These are phyloP conservation scores for Amaranthus hypochondriacus DNA, from an alignment of 148 eudicot species.

Conservation along the genomic window DNA sequence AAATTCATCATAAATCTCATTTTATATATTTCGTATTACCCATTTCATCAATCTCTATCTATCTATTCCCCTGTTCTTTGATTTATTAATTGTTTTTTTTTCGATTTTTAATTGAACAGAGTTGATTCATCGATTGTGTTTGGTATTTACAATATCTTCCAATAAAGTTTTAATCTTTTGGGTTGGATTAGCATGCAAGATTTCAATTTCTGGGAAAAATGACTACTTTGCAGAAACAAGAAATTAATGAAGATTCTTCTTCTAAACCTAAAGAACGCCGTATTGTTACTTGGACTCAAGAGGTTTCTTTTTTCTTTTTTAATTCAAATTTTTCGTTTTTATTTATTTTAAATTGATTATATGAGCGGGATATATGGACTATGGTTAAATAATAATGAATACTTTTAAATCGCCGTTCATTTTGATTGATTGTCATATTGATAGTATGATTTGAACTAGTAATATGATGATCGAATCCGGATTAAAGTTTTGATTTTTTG, in stretches of 20 bases:
- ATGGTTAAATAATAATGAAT: background rate
- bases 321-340: background rate
- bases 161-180: constrained; percentile 1
- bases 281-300: constrained; percentile 88
- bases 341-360: constrained; percentile 1
- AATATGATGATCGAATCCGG: too few relatives aligned
- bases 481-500: too few relatives aligned
- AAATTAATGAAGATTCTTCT: constrained; percentile 26
- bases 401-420: too few relatives aligned
- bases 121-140: constrained; percentile 1
- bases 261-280: constrained; percentile 58
- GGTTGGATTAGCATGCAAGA: constrained; percentile 28
- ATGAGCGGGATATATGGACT: background rate
- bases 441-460: background rate
- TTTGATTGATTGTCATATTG: background rate
- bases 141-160: background rate
- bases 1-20: constrained; percentile 18
- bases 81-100: background rate
- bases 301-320: constrained; percentile 36
- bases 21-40: background rate
- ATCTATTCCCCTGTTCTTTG: background rate
- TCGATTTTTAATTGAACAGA: constrained; percentile 21
- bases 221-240: constrained; percentile 26
- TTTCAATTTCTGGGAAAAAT: constrained; percentile 6
- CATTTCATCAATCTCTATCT: constrained; percentile 1